Evolutionary conservation across 768 basidiomycete genomes (phyloP), one percentile per base, ranked within the genome.

Genomic region (Pisolithus orientalis): DNA sequence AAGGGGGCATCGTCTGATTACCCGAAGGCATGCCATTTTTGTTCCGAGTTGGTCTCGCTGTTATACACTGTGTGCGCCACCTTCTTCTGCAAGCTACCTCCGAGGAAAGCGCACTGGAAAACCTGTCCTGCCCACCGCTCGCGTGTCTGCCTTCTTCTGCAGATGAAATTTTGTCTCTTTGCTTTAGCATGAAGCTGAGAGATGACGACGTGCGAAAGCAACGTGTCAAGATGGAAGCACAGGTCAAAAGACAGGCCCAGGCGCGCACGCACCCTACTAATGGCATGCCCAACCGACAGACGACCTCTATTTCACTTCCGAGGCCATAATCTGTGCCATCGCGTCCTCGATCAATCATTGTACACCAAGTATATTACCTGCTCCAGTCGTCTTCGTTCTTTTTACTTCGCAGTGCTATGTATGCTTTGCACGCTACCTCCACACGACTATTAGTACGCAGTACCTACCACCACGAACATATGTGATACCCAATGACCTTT

Each of bases 161-260:
- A 0, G 87, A 87, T 43, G 75, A 76, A 1, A 75, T 90, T 54
- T 65, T 90, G 31, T 67, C 79, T n/a, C 74, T 84, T 7, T 78
- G 79, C 0, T 70, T 78, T n/a, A 74, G 78, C 3, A 70, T 86
- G 55, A 89, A 85, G 64, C 66, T 90, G 53, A 90, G 85, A 61
- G 89, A 90, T 57, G 88, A 90, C 52, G 87, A 90, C 53, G 56
- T 91, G 14, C 78, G 81, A 27, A 90, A 89, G 61, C 85, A 85
- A 58, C 80, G 88, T 3, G 62, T 76, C 31, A 90, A 90, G 62
- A 80, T 90, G 73, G 84, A 87, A 58, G 80, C 80, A n/a, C 82
- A 84, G 54, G 73, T 82, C 31, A 87, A 85, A 60, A 74, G 80
- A 39, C 82, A 84, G 53, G 71, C 72, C 16, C 76, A 74, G 39